Evolutionary conservation across 208 protist genomes (phyloP).

Genomic region (Crithidia bombi): DNA sequence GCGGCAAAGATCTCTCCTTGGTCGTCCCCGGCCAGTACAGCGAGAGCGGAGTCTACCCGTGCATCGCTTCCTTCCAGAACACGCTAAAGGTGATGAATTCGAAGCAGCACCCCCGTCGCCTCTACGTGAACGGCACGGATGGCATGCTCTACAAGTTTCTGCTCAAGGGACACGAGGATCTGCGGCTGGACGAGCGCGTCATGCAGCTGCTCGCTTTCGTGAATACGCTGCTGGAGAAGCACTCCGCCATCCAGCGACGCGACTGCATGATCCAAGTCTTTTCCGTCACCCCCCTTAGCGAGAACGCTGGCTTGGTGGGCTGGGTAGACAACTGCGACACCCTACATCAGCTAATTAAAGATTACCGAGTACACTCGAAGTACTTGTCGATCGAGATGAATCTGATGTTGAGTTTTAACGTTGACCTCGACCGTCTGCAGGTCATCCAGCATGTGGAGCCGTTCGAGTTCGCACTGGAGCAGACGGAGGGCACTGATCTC

Average conservation of each 20-base stretch:
- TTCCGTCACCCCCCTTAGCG: constrained; percentile 98
- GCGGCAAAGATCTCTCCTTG: constrained; percentile 95
- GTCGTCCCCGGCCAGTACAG: constrained; percentile 98
- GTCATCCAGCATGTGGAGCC: constrained; percentile 99
- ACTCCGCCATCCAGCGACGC: constrained; percentile 86
- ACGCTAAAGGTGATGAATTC: constrained; percentile 96
- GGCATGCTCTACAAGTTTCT: constrained; percentile 98
- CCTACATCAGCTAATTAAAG: constrained; percentile 91
- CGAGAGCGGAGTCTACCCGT: constrained; percentile 71
- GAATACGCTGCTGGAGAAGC: constrained; percentile 98
- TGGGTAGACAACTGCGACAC: constrained; percentile 98
- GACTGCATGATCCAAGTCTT: constrained; percentile 95
- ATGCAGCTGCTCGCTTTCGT: constrained; percentile 99
- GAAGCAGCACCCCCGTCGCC: constrained; percentile 98
- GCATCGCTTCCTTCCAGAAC: constrained; percentile 82
- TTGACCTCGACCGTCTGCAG: constrained; percentile 95
- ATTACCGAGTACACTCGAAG: constrained; percentile 86
- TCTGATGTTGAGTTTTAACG: constrained; percentile 85
- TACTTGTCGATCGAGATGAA: constrained; percentile 95
- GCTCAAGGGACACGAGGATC: constrained; percentile 98
- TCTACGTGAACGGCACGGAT: constrained; percentile 97
- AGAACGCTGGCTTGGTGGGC: constrained; percentile 99
- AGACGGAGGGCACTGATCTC: constrained; percentile 96
- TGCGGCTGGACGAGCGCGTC: constrained; percentile 99
- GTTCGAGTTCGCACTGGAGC: constrained; percentile 96